These are phyloP conservation scores for Candida xyloterini DNA, from an alignment of 805 yeast genomes.

Conservation along the genomic window DNA sequence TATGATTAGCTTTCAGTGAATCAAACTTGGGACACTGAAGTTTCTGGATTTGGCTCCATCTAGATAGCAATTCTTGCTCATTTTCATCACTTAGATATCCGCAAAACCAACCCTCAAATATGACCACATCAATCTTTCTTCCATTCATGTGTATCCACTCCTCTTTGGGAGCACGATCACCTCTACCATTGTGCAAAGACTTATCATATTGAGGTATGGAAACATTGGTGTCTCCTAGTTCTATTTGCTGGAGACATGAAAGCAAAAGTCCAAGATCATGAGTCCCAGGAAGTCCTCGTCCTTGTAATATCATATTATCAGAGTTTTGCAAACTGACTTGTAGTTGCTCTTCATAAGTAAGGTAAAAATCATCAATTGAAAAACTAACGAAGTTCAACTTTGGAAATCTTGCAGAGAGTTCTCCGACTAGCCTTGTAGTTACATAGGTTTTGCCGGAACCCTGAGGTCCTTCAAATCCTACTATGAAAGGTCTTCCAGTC, in stretches of 20 bases:
- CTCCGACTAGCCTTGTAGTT: slow-evolving; percentile 38
- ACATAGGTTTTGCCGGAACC: slow-evolving; percentile 75
- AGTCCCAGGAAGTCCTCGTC: slow-evolving; percentile 93
- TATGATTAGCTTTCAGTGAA: slow-evolving; percentile 15
- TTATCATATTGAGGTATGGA: slow-evolving; percentile 75
- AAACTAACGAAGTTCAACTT: slow-evolving; percentile 42
- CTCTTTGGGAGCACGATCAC: slow-evolving; percentile 57
- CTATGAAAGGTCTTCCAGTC: slow-evolving; percentile 35
- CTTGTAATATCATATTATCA: slow-evolving; percentile 48
- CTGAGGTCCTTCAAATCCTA: slow-evolving; percentile 70
- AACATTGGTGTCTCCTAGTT: slow-evolving; percentile 28
- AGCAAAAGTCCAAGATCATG: slow-evolving; percentile 63
- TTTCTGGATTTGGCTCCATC: slow-evolving; percentile 27
- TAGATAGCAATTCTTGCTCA: slow-evolving; percentile 26
- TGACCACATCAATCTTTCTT: slow-evolving; percentile 55
- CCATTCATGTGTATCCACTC: slow-evolving; percentile 36
- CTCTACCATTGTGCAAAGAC: slow-evolving; percentile 64
- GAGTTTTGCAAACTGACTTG: slow-evolving; percentile 38
- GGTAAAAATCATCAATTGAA: slow-evolving; percentile 86
- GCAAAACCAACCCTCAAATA: slow-evolving; percentile 93
- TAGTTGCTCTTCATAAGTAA: slow-evolving; percentile 61
- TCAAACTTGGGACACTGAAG: slow-evolving; percentile 20
- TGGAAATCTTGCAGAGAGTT: slow-evolving; percentile 37
- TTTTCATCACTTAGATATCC: slow-evolving; percentile 57
- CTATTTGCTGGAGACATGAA: slow-evolving; percentile 34